Base-by-base conservation (phyloP, 169 alveolate genomes). In the Cryptosporidium parvum region DNA sequence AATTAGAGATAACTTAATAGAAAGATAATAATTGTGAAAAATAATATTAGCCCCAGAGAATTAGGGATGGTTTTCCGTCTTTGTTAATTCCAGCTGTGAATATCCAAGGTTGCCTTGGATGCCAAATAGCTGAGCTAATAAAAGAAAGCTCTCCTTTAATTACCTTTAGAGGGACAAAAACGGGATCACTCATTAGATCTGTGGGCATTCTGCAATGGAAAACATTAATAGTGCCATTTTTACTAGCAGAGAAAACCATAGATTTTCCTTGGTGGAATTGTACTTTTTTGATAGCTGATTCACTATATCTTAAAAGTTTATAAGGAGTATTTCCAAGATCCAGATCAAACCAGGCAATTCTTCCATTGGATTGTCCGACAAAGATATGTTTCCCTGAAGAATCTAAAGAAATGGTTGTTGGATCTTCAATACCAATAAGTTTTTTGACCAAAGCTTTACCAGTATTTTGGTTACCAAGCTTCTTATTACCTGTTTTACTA, bases 91-190 rank as follows among this genome's bases (percentile, higher is more conserved):
- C 89, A 5, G 68, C 75, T 31, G 80, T 61, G 56, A 80, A 80
- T 2, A 80, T 80, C 98, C 98, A 96, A 18, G 97, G 96, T 72
- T 94, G 95, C 23, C 89, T 94, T 7, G 97, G 97, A 93, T 96
- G 97, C 93, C 95, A 96, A 35, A 80, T 44, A 21, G 91, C 86
- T 37, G 94, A 91, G 52, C 93, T 95, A 87, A 94, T 85, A 29
- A 93, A 91, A 33, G 93, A 94, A 37, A 84, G 33, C 39, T 91
- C 91, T 12, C 92, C 94, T 89, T 93, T 94, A 35, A 96, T 62
- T 8, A 95, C 92, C 91, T 94, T 96, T 35, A 96, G 92, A 9
- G 98, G 98, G 21, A 96, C 93, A 67, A 96, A 93, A 16, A 93
- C 87, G 26, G 97, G 97, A 52, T 95, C 94, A 75, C 91, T 86